Percentiles rank a stretch among this genome's conserved stretches.
Evolutionary conservation across 225 moss, liverwort and hornwort species (phyloP).

Genomic region (Anthoceros angustus): DNA sequence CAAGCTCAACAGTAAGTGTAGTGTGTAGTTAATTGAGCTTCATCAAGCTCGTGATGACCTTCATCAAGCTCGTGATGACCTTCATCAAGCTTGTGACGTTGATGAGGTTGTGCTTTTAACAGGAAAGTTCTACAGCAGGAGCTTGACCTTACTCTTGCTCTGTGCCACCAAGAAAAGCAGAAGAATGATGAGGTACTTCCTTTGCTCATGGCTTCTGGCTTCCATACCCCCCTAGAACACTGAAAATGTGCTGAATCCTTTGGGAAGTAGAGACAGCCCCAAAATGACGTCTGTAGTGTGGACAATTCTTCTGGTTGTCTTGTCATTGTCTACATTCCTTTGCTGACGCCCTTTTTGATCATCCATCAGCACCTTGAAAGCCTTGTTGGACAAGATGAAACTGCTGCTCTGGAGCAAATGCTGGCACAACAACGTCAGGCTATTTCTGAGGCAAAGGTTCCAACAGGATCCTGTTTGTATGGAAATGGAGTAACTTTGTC

Average conservation of each 20-base stretch:
- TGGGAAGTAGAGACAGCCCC: neutral
- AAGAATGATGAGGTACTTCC: constrained; percentile 64
- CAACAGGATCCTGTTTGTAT: neutral
- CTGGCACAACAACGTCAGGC: constrained; percentile 70
- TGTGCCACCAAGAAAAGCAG: constrained; percentile 93
- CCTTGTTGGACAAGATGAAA: constrained; percentile 52
- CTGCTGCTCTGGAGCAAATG: constrained; percentile 60
- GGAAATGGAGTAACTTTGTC: neutral
- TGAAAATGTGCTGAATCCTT: neutral
- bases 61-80: neutral
- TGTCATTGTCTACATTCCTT: neutral
- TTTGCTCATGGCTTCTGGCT: neutral
- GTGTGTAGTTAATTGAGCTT: neutral
- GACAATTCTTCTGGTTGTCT: neutral
- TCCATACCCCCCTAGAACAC: neutral
- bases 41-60: neutral
- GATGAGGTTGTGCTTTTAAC: constrained; percentile 10
- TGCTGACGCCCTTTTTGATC: constrained; percentile 1
- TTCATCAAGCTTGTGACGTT: neutral
- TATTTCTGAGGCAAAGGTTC: constrained; percentile 86
- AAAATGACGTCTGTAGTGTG: neutral
- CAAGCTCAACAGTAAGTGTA: constrained; percentile 88
- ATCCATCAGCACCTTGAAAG: constrained; percentile 48
- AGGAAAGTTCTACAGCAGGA: constrained; percentile 78
- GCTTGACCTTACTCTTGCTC: constrained; percentile 73